Percentiles rank a stretch among this genome's conserved stretches.
Evolutionary conservation across 2,329 filamentous ascomycete species (phyloP).

Genomic region (Aspergillus ochraceoroseus): DNA sequence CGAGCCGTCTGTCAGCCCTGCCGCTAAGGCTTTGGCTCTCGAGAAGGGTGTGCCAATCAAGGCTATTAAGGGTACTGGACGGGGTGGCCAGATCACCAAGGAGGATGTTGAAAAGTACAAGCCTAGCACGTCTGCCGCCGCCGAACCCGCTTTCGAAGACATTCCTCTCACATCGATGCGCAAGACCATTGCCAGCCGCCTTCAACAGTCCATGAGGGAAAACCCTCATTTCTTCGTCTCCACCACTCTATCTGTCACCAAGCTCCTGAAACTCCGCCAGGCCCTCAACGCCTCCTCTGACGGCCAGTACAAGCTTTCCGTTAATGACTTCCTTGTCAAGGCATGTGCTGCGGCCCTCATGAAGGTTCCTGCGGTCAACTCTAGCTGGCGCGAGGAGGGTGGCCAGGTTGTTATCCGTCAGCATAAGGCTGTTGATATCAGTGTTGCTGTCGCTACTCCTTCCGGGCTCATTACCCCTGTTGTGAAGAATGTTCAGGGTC

Average conservation of each 20-base stretch:
- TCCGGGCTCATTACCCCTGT: slow-evolving; percentile 95
- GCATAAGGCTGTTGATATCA: slow-evolving; percentile 89
- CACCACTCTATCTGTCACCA: slow-evolving; percentile 81
- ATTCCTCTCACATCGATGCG: slow-evolving; percentile 85
- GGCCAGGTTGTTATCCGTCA: slow-evolving; percentile 79
- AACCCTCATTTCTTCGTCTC: slow-evolving; percentile 99
- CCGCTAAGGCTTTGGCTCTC: slow-evolving; percentile 74
- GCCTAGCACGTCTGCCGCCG: slow-evolving; percentile 50
- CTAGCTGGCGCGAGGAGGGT: slow-evolving; percentile 77
- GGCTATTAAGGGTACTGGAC: slow-evolving; percentile 78
- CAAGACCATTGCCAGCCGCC: slow-evolving; percentile 91
- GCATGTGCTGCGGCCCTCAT: slow-evolving; percentile 80
- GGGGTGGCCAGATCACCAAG: slow-evolving; percentile 81
- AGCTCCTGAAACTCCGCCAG: slow-evolving; percentile 92
- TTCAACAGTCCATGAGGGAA: slow-evolving; percentile 81
- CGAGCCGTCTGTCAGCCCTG: slow-evolving; percentile 65
- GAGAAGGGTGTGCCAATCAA: slow-evolving; percentile 77
- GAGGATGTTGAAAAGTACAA: slow-evolving; percentile 86
- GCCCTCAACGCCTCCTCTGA: slow-evolving; percentile 84
- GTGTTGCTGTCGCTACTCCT: slow-evolving; percentile 90
- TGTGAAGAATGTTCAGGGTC: slow-evolving; percentile 79
- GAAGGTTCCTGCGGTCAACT: slow-evolving; percentile 95
- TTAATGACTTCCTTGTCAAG: slow-evolving; percentile 99
- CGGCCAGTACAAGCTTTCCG: slow-evolving; percentile 97
- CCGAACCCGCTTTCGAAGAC: slow-evolving; percentile 72